Evolutionary conservation across 768 basidiomycete genomes (phyloP), one percentile per base, ranked within the genome.

Genomic region (Xerocomus potaroensis): DNA sequence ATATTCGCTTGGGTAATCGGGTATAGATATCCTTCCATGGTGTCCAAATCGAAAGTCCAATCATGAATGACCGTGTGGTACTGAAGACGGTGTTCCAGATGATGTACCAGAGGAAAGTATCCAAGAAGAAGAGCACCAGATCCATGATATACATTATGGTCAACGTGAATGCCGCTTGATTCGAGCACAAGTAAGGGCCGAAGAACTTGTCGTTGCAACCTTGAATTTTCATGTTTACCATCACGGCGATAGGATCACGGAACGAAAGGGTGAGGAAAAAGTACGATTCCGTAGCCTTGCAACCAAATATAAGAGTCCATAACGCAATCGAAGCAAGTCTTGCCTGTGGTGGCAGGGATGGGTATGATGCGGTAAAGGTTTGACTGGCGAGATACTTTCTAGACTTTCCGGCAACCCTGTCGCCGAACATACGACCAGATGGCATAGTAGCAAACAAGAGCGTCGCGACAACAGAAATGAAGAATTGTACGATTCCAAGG

Each of bases 131-230:
- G 36, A 99, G 79, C 42, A 87, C 82, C 38, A 99, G 72, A 63
- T 98, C 96, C 95, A 98, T 97, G 74, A 96, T 72, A 64, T 93
- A 98, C 95, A 97, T 99, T 74, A 97, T 87, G 45, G 96, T 82
- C 62, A 99, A 69, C 8, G 95, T 87, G 69, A 98, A 97, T 4
- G 89, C 90, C 2, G 93, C 89, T 56, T 99, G 96, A 65, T 97
- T 94, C 39, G 74, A 72, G 70, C 96, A 99, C 14, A 99, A 78
- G 8, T 72, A 75, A 56, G 76, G 74, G 14, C 93, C 94, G 51
- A 97, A 92, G 67, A 80, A 82, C 66, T 80, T 85, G 74, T 96
- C 93, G 41, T 59, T 74, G 69, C 96, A 99, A 12, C 81, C 84
- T 69, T 93, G 91, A 32, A 98, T 78, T 72, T 89, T 88, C 96